Base-by-base conservation (phyloP, 2,329 filamentous ascomycete species). In the Zymoseptoria crescenta region DNA sequence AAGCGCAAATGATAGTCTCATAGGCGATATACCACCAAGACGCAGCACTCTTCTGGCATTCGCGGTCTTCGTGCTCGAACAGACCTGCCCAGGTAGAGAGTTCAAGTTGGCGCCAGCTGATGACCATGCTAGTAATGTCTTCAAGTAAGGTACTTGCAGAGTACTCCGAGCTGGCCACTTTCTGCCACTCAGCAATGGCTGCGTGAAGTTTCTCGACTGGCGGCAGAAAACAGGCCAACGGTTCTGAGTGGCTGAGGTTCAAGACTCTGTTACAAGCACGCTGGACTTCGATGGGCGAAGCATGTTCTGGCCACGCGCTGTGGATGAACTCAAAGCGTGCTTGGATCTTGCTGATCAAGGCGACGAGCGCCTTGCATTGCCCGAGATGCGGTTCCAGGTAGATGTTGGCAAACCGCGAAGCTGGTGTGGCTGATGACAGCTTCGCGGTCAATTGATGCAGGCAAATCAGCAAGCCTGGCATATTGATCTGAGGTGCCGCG, bases 21-120 rank as follows among this genome's bases (percentile, higher is more conserved):
- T 96, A 99, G 0, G 93, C 91, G 60, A 97, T 82, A 68, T 96
- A 99, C 87, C 92, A 99, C 94, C 94, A 99, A 16, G 88, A 87
- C 67, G 86, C 87, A 2, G 93, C 91, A 69, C 91, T 87, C 54
- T 89, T 83, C 21, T 86, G 79, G 67, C 87, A 91, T 67, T 88
- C 91, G 56, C 83, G 80, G 45, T 85, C 81, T 73, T 99, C 94
- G 72, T 89, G 85, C 65, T 96, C 90, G 61, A 99, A 87, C 2
- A 99, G 75, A 49, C 87, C 88, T 41, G 89, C 86, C 94, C 94
- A 99, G 0, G 93, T 96, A 0, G 89, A 88, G 27, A 99, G 79
- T 70, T 99, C 94, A 30, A 99, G 79, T 60, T 92, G 87, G 62
- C 94, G 84, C 95, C 95, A 99, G 70, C 83, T 84, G 57, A 97